phyloP scores from a whole-genome alignment of 139 green algal species.

The Volvox africanus region DNA sequence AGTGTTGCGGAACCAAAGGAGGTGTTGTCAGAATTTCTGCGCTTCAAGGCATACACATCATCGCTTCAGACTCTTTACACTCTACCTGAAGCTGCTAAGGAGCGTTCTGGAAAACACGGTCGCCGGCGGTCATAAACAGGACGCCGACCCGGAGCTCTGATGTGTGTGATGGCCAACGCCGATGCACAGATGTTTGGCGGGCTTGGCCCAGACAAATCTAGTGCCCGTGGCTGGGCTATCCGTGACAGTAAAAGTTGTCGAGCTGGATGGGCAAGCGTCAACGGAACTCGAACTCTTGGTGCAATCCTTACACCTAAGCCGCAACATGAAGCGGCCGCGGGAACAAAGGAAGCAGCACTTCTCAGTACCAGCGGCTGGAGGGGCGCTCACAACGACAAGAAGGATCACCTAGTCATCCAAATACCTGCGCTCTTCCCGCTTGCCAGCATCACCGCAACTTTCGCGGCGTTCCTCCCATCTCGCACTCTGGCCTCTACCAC shows the following conservation, averaged over 20 bases:
- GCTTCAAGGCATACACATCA: slow-evolving; percentile 33
- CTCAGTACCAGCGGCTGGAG: no score
- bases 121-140: background rate
- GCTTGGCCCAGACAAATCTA: no score
- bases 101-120: background rate
- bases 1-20: slow-evolving; percentile 21
- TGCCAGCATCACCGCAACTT: background rate
- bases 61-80: background rate
- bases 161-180: no score
- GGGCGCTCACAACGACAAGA: no score
- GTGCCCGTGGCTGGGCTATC: background rate
- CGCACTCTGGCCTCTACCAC: no score
- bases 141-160: background rate
- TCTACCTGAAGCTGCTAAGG: background rate
- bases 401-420: no score
- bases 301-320: no score
- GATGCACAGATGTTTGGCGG: no score
- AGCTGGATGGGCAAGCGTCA: background rate
- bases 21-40: slow-evolving; percentile 19
- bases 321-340: no score
- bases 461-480: background rate
- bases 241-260: background rate
- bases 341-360: no score
- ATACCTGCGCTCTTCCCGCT: background rate
- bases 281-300: background rate